Evolutionary conservation across 2,329 filamentous ascomycete species (phyloP), one percentile per base, ranked within the genome.

Genomic region (Alternaria metachromatica): DNA sequence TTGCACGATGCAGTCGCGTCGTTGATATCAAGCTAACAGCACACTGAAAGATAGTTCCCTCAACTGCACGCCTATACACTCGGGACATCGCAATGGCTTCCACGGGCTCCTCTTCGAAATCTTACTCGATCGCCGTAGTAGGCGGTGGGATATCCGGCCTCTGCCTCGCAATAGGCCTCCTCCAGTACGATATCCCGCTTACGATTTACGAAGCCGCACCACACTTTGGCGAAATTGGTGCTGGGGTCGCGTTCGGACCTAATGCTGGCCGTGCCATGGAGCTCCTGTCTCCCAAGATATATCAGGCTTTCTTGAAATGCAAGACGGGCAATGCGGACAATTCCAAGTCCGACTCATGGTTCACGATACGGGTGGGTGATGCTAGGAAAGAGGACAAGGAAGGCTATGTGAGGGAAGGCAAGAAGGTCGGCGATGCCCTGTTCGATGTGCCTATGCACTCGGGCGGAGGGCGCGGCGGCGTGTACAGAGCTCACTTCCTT

Each of bases 81-180:
- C 18, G 25, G 51, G 33, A 33, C 61, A 13, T 13, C 48, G 28
- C 51, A 55, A 78, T 76, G 74, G 53, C 67, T 13, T 60, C 70
- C 26, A 58, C 61, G 28, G 53, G 62, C 50, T 55, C 70, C 9
- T 28, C 66, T 20, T 58, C 69, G 15, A 82, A 80, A 58, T 68
- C 76, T 28, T 83, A 83, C 75, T 80, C 79, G 57, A 78, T 88
- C 62, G 87, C 87, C 67, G 87, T 90, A 44, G 78, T 89, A 15
- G 87, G 87, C 63, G 87, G 87, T 45, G 87, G 87, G 33, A 88
- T 89, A 62, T 84, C 84, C 25, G 88, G 88, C 25, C 80, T 89
- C 18, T 80, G 80, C 9, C 82, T 89, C 9, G 86, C 85, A 23
- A 82, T 87, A 50, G 85, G 82, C 7, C 83, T 89, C 26, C 76